Evolutionary conservation across 768 basidiomycete species (phyloP).

Genomic region (Lepiota venenata): DNA sequence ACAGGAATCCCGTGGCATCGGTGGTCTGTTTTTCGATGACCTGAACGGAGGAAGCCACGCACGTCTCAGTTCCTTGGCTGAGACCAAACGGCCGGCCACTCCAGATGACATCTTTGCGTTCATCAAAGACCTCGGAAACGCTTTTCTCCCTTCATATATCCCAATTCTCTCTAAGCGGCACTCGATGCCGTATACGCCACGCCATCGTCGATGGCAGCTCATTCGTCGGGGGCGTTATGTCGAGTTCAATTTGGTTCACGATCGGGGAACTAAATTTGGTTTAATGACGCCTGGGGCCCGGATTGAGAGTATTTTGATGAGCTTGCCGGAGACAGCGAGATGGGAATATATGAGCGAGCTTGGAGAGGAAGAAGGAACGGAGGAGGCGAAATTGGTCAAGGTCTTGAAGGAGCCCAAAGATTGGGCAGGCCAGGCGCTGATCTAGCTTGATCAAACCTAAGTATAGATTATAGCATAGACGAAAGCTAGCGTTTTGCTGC

Average conservation of each 20-base stretch:
- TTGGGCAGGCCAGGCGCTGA: conserved; percentile 50
- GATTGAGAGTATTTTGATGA: conserved; percentile 90
- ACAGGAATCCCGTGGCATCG: conserved; percentile 80
- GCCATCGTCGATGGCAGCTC: conserved; percentile 88
- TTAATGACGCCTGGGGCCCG: conserved; percentile 80
- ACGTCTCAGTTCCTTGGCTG: conserved; percentile 45
- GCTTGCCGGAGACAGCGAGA: conserved; percentile 78
- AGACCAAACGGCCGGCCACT: conserved; percentile 44
- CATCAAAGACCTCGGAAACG: conserved; percentile 65
- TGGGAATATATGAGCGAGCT: conserved; percentile 90
- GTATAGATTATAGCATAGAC: not conserved
- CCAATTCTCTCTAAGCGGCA: conserved; percentile 73
- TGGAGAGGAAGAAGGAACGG: conserved; percentile 57
- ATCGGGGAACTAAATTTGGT: conserved; percentile 87
- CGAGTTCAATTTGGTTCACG: conserved; percentile 89
- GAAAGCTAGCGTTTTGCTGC: too few species aligned
- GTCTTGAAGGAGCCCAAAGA: conserved; percentile 60
- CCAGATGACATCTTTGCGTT: conserved; percentile 76
- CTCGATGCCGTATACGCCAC: conserved; percentile 52
- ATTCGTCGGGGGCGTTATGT: conserved; percentile 90
- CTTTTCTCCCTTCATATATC: conserved; percentile 88
- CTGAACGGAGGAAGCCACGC: conserved; percentile 63
- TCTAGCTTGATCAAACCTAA: not conserved
- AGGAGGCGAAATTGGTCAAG: conserved; percentile 61
- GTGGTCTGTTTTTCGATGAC: conserved; percentile 97